phyloP scores from a whole-genome alignment of 2,329 filamentous ascomycete species.

The Fusarium palustre region DNA sequence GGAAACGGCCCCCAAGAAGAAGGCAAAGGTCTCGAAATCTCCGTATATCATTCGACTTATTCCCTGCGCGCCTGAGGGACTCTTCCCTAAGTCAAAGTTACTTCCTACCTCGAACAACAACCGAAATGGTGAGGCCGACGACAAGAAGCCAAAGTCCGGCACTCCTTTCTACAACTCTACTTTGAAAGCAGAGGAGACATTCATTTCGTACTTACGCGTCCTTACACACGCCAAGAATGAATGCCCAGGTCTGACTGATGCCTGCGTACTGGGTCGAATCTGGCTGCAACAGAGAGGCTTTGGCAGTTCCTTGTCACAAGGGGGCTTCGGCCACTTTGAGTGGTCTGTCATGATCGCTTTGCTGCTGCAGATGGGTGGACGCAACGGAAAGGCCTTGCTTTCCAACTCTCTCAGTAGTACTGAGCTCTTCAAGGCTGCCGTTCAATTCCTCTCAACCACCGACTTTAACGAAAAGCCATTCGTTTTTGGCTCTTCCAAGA shows the following conservation, averaged over 20 bases:
- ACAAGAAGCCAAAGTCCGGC: constrained; percentile 58
- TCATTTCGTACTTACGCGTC: constrained; percentile 79
- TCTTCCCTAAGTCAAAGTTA: constrained; percentile 80
- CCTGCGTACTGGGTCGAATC: constrained; percentile 84
- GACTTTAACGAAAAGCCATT: constrained; percentile 78
- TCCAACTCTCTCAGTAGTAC: constrained; percentile 87
- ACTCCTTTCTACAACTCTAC: constrained; percentile 93
- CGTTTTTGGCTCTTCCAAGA: constrained; percentile 56
- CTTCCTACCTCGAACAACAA: constrained; percentile 77
- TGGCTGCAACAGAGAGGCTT: constrained; percentile 94
- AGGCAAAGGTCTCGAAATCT: constrained; percentile 46
- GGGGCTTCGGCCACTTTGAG: constrained; percentile 94
- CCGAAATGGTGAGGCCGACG: constrained; percentile 63
- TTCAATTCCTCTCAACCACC: constrained; percentile 85
- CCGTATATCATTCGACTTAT: constrained; percentile 79
- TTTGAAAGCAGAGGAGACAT: constrained; percentile 80
- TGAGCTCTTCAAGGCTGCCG: constrained; percentile 91
- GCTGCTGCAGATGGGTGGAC: constrained; percentile 80
- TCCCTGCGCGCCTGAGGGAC: constrained; percentile 74
- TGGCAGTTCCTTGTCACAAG: constrained; percentile 72
- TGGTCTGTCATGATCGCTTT: constrained; percentile 86
- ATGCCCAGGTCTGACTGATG: constrained; percentile 81
- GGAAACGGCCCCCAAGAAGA: constrained; percentile 43
- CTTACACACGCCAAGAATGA: constrained; percentile 76
- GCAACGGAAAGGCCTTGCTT: constrained; percentile 76